These are phyloP conservation scores for Hypoxylon fuscum DNA, from an alignment of 495 filamentous ascomycete genomes.

Conservation along the genomic window DNA sequence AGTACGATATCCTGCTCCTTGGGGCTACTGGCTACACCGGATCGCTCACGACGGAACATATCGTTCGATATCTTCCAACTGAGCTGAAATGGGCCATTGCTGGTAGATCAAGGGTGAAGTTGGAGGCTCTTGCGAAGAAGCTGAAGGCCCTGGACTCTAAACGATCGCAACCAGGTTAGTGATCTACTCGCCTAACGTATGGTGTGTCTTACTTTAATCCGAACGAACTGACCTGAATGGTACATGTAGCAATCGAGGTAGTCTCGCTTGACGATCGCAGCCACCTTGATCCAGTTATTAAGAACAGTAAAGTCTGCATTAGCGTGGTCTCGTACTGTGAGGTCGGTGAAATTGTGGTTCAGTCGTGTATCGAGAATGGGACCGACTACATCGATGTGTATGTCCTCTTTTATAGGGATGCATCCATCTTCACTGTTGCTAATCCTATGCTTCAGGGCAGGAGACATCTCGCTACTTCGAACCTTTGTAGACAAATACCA, in stretches of 20 bases:
- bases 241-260: constrained; percentile 22
- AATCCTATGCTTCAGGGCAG: constrained; percentile 53
- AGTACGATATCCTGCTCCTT: constrained; percentile 28
- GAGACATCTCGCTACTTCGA: constrained; percentile 75
- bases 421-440: not conserved
- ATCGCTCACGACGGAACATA: constrained; percentile 72
- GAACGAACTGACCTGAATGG: not conserved
- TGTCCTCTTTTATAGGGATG: not conserved
- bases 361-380: constrained; percentile 77
- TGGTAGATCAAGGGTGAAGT: constrained; percentile 73
- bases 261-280: constrained; percentile 54
- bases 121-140: constrained; percentile 67
- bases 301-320: constrained; percentile 73
- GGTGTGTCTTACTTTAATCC: not conserved
- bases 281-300: constrained; percentile 65
- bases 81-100: constrained; percentile 82
- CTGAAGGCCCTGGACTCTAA: constrained; percentile 68
- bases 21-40: constrained; percentile 86
- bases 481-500: constrained; percentile 78
- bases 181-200: not conserved
- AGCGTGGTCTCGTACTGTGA: constrained; percentile 77
- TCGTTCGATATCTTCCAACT: constrained; percentile 70
- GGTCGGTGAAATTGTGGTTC: constrained; percentile 76
- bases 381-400: constrained; percentile 81
- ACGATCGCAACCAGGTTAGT: constrained; percentile 69